Evolutionary conservation across 2,329 filamentous ascomycete species (phyloP).

Genomic region (Nemania abortiva): DNA sequence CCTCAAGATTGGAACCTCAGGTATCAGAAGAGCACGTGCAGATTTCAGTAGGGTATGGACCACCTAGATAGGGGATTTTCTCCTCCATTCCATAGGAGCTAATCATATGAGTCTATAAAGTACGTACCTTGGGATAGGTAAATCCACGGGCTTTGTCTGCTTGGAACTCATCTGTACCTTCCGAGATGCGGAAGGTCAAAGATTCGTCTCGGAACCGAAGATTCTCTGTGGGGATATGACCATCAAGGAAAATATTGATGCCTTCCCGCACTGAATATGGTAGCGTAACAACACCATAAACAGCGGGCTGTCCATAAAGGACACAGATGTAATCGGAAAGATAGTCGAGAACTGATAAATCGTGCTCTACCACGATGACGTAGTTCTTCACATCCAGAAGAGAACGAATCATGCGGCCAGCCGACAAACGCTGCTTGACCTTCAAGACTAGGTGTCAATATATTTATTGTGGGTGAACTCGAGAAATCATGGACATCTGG

Average conservation of each 20-base stretch:
- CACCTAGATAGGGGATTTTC: background rate
- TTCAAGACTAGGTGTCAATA: constrained; percentile 16
- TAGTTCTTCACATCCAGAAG: constrained; percentile 91
- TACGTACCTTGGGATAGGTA: constrained; percentile 51
- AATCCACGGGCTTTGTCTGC: constrained; percentile 35
- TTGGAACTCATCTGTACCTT: constrained; percentile 34
- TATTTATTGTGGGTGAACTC: background rate
- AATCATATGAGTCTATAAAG: background rate
- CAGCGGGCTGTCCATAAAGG: constrained; percentile 92
- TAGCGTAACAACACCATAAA: constrained; percentile 97
- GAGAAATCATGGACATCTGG: background rate
- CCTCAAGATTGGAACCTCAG: background rate
- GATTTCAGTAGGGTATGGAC: background rate
- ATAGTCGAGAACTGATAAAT: constrained; percentile 97
- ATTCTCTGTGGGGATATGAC: constrained; percentile 38
- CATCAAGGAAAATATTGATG: constrained; percentile 39
- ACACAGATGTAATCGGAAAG: constrained; percentile 99
- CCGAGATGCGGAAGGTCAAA: constrained; percentile 36
- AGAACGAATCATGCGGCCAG: constrained; percentile 91
- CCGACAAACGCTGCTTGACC: constrained; percentile 86
- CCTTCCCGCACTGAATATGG: constrained; percentile 95
- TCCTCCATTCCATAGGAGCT: background rate
- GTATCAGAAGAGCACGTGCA: background rate
- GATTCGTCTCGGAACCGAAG: constrained; percentile 40
- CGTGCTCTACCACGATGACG: constrained; percentile 99